Conservation (phyloP, 768 basidiomycete genomes). For the Tricholoma furcatifolium region DNA sequence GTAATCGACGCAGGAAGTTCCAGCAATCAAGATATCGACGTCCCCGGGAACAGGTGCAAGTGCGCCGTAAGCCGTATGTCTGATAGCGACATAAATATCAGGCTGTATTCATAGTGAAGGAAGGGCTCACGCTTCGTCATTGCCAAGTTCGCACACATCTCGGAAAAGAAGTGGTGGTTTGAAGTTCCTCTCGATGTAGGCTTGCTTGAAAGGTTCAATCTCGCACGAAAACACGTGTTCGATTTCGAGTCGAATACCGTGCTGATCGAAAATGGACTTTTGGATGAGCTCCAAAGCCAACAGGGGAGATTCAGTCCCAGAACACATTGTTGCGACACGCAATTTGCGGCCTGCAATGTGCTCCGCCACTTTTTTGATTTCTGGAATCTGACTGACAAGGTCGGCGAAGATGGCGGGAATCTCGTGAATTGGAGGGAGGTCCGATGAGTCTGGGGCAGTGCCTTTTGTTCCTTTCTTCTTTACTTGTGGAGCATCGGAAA, state of each 20-base stretch:
- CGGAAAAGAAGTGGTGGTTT: conserved; percentile 89
- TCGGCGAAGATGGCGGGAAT: conserved; percentile 74
- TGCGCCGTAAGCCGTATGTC: conserved; percentile 91
- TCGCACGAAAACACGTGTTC: conserved; percentile 97
- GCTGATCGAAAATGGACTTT: conserved; percentile 68
- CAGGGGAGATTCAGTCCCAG: conserved; percentile 93
- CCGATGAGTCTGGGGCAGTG: conserved; percentile 55
- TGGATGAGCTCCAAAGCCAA: conserved; percentile 86
- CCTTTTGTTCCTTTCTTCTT: conserved; percentile 37
- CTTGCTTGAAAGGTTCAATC: conserved; percentile 96
- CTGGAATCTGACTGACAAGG: conserved; percentile 62
- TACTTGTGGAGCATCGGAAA: conserved; percentile 27
- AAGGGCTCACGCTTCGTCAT: conserved; percentile 65
- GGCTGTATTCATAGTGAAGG: neutral
- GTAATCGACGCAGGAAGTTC: conserved; percentile 96
- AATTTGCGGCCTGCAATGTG: conserved; percentile 77
- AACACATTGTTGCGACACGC: conserved; percentile 96
- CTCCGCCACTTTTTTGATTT: conserved; percentile 64
- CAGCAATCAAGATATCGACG: conserved; percentile 88
- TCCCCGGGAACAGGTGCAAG: conserved; percentile 84
- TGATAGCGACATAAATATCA: conserved; percentile 27
- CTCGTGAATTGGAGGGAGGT: conserved; percentile 75
- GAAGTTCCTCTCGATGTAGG: conserved; percentile 96
- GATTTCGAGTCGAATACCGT: conserved; percentile 61
- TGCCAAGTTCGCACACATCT: conserved; percentile 89